Evolutionary conservation across 2,329 filamentous ascomycete genomes (phyloP).

Genomic region (Colletotrichum orchidophilum): DNA sequence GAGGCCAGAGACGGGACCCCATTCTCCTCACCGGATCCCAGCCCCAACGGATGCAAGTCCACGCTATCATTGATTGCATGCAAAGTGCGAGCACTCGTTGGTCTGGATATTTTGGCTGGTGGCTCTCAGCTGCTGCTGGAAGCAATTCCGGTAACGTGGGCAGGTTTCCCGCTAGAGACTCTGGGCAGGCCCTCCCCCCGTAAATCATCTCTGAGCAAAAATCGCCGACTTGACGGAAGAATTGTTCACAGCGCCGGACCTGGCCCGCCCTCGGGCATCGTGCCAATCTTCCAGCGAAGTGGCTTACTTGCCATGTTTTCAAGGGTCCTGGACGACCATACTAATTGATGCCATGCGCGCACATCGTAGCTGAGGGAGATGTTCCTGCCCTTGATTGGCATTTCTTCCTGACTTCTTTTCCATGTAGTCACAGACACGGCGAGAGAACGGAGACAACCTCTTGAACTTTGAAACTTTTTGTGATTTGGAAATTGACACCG

Average conservation of each 20-base stretch:
- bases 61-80: constrained; percentile 7
- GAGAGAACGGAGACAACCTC: not conserved
- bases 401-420: not conserved
- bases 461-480: not conserved
- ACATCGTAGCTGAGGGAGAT: not conserved
- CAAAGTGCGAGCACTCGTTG: not conserved
- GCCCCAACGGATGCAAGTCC: constrained; percentile 1
- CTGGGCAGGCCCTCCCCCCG: not conserved
- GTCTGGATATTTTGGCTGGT: not conserved
- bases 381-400: not conserved
- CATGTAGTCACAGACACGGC: not conserved
- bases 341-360: not conserved
- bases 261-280: constrained; percentile 26
- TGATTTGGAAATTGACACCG: not conserved
- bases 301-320: not conserved
- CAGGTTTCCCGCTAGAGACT: not conserved
- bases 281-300: constrained; percentile 30
- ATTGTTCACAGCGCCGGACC: constrained; percentile 11
- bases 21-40: not conserved
- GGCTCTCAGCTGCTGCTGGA: not conserved
- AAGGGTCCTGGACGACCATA: not conserved
- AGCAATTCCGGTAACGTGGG: constrained; percentile 15
- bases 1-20: not conserved
- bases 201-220: constrained; percentile 13
- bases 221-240: constrained; percentile 31